Conservation (phyloP, 2,329 filamentous ascomycete species). For the Huntiella decipiens region DNA sequence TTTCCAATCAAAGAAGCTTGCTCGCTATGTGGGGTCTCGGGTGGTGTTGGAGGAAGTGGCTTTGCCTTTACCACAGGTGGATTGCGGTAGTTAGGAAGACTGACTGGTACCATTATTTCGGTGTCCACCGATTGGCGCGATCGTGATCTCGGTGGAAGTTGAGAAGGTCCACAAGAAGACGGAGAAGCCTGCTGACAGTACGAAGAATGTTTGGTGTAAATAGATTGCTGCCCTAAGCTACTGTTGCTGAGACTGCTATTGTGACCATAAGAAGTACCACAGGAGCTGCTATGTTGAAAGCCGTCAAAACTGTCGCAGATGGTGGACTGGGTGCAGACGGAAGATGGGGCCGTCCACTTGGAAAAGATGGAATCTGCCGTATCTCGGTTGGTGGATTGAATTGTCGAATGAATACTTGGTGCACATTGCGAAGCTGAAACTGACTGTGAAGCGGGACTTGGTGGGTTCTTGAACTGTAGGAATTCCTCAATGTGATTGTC, state of each 20-base stretch:
- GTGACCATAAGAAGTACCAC: background rate
- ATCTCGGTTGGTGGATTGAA: background rate
- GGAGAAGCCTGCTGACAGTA: slow-evolving; percentile 20
- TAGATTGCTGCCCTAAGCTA: slow-evolving; percentile 6
- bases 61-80: background rate
- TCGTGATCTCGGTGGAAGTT: slow-evolving; percentile 21
- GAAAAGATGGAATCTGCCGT: slow-evolving; percentile 8
- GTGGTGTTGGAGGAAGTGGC: slow-evolving; percentile 5
- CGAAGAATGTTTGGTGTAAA: slow-evolving; percentile 16
- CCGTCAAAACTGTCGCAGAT: slow-evolving; percentile 2
- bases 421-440: slow-evolving; percentile 1
- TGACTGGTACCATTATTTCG: background rate
- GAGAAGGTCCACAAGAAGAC: slow-evolving; percentile 19
- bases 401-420: background rate
- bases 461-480: slow-evolving; percentile 1
- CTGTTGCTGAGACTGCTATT: background rate
- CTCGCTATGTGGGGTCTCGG: slow-evolving; percentile 7
- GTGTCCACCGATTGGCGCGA: slow-evolving; percentile 15
- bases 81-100: background rate
- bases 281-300: slow-evolving; percentile 1
- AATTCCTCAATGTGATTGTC: slow-evolving; percentile 1
- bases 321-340: slow-evolving; percentile 8
- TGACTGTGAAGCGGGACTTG: slow-evolving; percentile 5
- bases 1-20: background rate
- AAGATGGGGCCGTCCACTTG: slow-evolving; percentile 3